These are phyloP conservation scores for Starmerella gropengiesseri DNA, from an alignment of 805 yeast species.

Conservation along the genomic window DNA sequence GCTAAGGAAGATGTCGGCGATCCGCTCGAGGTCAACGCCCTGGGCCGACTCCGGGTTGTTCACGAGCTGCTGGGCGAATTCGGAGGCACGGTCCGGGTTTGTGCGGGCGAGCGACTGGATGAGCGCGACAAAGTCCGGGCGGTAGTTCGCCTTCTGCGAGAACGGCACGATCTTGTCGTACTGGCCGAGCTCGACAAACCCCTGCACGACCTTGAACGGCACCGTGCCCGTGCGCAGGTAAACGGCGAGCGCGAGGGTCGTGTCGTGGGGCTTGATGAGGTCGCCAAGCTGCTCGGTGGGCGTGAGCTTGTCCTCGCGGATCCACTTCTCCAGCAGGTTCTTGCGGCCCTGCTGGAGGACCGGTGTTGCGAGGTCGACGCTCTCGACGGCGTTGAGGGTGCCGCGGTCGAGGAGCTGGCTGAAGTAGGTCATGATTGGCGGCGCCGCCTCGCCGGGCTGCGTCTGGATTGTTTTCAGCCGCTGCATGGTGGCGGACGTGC, in stretches of 20 bases:
- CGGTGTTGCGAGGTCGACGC: slow-evolving; percentile 89
- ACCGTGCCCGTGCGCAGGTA: slow-evolving; percentile 65
- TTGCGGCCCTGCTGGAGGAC: slow-evolving; percentile 91
- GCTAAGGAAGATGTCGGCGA: slow-evolving; percentile 87
- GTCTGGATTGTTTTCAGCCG: slow-evolving; percentile 84
- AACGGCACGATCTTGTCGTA: slow-evolving; percentile 92
- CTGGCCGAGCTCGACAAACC: slow-evolving; percentile 90
- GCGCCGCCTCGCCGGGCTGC: slow-evolving; percentile 89
- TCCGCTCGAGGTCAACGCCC: slow-evolving; percentile 65
- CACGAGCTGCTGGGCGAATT: slow-evolving; percentile 81
- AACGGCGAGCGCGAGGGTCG: slow-evolving; percentile 79
- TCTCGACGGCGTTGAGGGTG: slow-evolving; percentile 80
- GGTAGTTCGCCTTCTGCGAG: slow-evolving; percentile 76
- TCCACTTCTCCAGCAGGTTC: slow-evolving; percentile 90
- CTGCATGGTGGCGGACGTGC: slow-evolving; percentile 90
- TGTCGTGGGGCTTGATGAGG: slow-evolving; percentile 77
- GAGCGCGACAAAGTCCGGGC: slow-evolving; percentile 81
- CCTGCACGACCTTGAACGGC: slow-evolving; percentile 80
- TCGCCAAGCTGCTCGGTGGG: slow-evolving; percentile 97
- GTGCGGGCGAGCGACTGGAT: slow-evolving; percentile 83
- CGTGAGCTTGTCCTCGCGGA: slow-evolving; percentile 87
- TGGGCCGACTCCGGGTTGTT: slow-evolving; percentile 41
- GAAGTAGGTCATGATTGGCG: slow-evolving; percentile 75
- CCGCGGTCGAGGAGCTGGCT: slow-evolving; percentile 87
- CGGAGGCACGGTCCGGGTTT: slow-evolving; percentile 96